These are phyloP conservation scores for Cladorrhinum sp. DNA, from an alignment of 2,329 filamentous ascomycete species.

Conservation along the genomic window DNA sequence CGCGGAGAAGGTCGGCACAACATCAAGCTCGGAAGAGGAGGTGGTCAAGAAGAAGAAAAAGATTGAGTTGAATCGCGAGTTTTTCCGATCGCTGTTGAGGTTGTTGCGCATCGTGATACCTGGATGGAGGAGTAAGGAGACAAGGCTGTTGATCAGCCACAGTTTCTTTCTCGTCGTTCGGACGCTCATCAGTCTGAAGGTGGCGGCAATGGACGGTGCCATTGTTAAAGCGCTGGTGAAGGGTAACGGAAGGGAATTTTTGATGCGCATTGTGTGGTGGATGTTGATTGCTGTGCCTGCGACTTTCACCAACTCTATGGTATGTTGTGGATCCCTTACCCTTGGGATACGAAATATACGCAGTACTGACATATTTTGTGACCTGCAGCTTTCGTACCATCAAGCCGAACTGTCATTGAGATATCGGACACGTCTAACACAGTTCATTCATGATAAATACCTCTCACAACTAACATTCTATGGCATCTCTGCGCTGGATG, in stretches of 20 bases:
- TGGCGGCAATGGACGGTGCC: slow-evolving; percentile 90
- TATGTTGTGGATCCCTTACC: slow-evolving; percentile 41
- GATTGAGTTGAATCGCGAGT: slow-evolving; percentile 88
- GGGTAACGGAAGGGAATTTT: slow-evolving; percentile 85
- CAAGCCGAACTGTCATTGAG: slow-evolving; percentile 91
- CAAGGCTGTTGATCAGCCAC: slow-evolving; percentile 81
- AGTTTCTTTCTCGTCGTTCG: slow-evolving; percentile 88
- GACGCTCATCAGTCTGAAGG: slow-evolving; percentile 90
- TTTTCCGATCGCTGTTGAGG: slow-evolving; percentile 69
- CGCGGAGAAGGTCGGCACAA: slow-evolving; percentile 48
- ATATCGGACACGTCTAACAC: slow-evolving; percentile 90
- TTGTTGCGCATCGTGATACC: slow-evolving; percentile 86
- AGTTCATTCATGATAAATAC: slow-evolving; percentile 92
- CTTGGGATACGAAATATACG: not conserved
- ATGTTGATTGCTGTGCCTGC: slow-evolving; percentile 95
- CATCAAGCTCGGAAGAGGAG: slow-evolving; percentile 38
- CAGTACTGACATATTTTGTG: slow-evolving; percentile 8
- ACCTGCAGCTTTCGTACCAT: slow-evolving; percentile 81
- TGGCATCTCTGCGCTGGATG: slow-evolving; percentile 88
- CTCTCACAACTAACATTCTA: slow-evolving; percentile 98
- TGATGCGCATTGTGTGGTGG: slow-evolving; percentile 92
- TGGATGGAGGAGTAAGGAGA: slow-evolving; percentile 84
- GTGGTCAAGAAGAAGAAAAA: slow-evolving; percentile 59
- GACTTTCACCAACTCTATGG: slow-evolving; percentile 98
- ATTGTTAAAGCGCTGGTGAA: slow-evolving; percentile 90